These are phyloP conservation scores for Pythium apleroticum DNA, from an alignment of 352 stramenopile genomes.

Conservation along the genomic window DNA sequence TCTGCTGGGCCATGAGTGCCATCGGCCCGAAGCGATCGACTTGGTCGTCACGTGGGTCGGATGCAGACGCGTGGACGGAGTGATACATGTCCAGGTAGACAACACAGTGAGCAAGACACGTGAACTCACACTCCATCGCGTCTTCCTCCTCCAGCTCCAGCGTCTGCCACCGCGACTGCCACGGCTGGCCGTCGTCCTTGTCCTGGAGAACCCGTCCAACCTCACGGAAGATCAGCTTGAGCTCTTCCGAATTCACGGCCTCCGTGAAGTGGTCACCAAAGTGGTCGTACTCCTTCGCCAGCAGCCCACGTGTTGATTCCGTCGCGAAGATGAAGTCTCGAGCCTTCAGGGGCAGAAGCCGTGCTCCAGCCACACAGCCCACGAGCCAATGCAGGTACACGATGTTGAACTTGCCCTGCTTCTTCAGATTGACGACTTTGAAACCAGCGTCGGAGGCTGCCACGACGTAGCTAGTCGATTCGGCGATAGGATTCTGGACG, in stretches of 20 bases:
- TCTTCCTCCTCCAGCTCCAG: constrained; percentile 63
- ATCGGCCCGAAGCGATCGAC: constrained; percentile 35
- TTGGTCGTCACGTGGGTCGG: constrained; percentile 4
- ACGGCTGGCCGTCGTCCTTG: constrained; percentile 27
- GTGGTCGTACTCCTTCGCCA: constrained; percentile 70
- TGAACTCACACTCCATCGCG: constrained; percentile 63
- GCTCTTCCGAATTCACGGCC: constrained; percentile 41
- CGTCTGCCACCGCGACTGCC: constrained; percentile 45
- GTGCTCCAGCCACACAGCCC: constrained; percentile 36
- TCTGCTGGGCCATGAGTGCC: constrained; percentile 58
- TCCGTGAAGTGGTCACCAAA: constrained; percentile 81
- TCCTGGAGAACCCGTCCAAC: constrained; percentile 16
- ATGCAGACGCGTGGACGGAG: constrained; percentile 13
- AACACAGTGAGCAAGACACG: constrained; percentile 74
- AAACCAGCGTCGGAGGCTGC: constrained; percentile 62
- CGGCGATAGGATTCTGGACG: constrained; percentile 74
- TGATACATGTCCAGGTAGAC: constrained; percentile 58
- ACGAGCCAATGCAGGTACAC: constrained; percentile 66
- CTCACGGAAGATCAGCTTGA: constrained; percentile 53
- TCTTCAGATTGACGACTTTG: constrained; percentile 80
- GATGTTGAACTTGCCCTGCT: constrained; percentile 79
- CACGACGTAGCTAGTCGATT: constrained; percentile 66
- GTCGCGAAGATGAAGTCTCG: constrained; percentile 78
- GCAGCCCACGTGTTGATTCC: constrained; percentile 39
- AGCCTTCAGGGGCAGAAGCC: constrained; percentile 42